These are phyloP conservation scores for Yamadazyma blattariae DNA, from an alignment of 1,139 yeast species.

Conservation along the genomic window DNA sequence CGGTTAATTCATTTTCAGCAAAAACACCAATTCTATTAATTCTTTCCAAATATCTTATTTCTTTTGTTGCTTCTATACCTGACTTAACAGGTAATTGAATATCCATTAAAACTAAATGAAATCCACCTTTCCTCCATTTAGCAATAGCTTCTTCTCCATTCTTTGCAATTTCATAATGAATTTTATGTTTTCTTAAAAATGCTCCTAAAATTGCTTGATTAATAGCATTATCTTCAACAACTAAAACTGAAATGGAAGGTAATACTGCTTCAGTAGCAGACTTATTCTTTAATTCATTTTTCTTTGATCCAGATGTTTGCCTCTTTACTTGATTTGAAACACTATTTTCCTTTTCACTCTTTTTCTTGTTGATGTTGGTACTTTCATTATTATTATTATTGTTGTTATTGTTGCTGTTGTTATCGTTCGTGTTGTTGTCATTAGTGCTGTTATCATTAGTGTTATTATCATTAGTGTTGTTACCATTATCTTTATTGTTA, in stretches of 20 bases:
- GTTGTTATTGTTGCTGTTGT: neutral
- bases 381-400: neutral
- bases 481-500: neutral
- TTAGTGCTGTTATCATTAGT: neutral
- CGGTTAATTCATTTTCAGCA: conserved; percentile 42
- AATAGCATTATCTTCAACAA: conserved; percentile 94
- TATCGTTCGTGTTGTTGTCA: no score
- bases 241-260: conserved; percentile 85
- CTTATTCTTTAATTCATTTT: conserved; percentile 6
- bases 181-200: conserved; percentile 82
- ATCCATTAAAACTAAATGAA: conserved; percentile 91
- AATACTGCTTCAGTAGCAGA: conserved; percentile 33
- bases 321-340: conserved; percentile 5
- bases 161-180: conserved; percentile 81
- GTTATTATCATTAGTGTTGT: neutral
- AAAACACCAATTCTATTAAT: conserved; percentile 81
- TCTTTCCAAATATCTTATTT: conserved; percentile 79
- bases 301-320: conserved; percentile 13
- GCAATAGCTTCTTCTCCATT: conserved; percentile 92
- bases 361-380: neutral
- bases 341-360: neutral
- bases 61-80: conserved; percentile 90
- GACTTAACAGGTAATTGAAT: conserved; percentile 91
- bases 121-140: conserved; percentile 90
- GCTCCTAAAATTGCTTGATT: conserved; percentile 92